Conservation (phyloP, 2,329 filamentous ascomycete genomes). For the Monosporascus sp. region DNA sequence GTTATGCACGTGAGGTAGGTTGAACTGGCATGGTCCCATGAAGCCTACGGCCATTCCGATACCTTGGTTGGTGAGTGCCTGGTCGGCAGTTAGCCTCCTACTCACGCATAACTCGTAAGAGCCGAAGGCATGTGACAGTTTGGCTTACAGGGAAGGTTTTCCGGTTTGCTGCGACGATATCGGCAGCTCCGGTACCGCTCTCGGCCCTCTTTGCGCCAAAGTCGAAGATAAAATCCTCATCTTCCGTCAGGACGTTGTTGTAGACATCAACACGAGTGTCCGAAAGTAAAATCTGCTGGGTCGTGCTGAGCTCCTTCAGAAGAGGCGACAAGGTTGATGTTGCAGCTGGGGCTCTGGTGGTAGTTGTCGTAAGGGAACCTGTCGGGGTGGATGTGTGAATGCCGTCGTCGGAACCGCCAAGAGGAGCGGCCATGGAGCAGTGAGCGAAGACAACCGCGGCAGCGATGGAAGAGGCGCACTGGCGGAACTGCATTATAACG, state of each 20-base stretch:
- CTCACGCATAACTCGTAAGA: background rate
- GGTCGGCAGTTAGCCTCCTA: background rate
- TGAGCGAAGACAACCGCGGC: conserved; percentile 34
- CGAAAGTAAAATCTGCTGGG: conserved; percentile 33
- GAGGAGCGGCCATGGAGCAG: conserved; percentile 24
- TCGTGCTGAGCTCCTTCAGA: conserved; percentile 22
- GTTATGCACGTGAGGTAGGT: conserved; percentile 51
- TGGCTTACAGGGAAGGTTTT: conserved; percentile 42
- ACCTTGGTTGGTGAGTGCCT: conserved; percentile 45
- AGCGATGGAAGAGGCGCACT: conserved; percentile 23
- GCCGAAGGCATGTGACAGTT: background rate
- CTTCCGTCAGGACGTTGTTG: conserved; percentile 34
- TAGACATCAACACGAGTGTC: conserved; percentile 38
- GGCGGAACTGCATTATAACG: conserved; percentile 24
- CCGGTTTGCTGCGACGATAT: conserved; percentile 47
- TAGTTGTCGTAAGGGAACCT: conserved; percentile 1
- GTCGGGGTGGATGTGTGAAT: background rate
- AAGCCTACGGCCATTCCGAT: conserved; percentile 46
- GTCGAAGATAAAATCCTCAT: conserved; percentile 44
- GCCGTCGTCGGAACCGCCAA: conserved; percentile 7
- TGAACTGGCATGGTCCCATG: conserved; percentile 48
- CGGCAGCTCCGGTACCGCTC: conserved; percentile 32
- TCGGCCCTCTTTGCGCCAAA: conserved; percentile 29
- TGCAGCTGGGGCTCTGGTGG: conserved; percentile 5
- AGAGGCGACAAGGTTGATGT: conserved; percentile 6